These are phyloP conservation scores for Alliaria petiolata DNA, from an alignment of 345 rosid species.

Conservation along the genomic window DNA sequence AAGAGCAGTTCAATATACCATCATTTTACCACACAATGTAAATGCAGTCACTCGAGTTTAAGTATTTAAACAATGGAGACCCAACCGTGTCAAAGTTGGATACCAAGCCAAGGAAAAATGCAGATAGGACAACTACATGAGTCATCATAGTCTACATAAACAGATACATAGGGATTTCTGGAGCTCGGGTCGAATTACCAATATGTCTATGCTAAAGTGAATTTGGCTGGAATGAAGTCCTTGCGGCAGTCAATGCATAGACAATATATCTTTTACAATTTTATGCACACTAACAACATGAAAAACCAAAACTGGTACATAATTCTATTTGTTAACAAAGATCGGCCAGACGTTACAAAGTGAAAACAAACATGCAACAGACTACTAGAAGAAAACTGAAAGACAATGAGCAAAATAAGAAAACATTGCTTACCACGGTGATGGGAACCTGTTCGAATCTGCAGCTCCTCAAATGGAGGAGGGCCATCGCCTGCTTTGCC, in stretches of 20 bases:
- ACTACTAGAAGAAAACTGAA: neutral
- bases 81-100: no score
- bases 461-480: conserved; percentile 84
- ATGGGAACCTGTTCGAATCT: conserved; percentile 40
- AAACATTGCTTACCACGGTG: conserved; percentile 26
- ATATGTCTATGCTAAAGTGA: neutral
- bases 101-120: neutral
- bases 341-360: neutral
- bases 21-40: neutral
- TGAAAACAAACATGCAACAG: neutral
- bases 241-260: neutral
- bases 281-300: neutral
- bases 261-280: neutral
- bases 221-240: neutral
- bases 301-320: neutral
- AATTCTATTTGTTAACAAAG: neutral
- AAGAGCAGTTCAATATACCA: neutral
- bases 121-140: neutral
- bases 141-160: neutral
- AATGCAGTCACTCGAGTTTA: conserved; percentile 1
- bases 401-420: neutral
- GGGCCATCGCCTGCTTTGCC: conserved; percentile 58
- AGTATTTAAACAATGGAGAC: neutral
- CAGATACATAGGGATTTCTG: neutral
- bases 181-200: neutral